Conservation (phyloP, 768 basidiomycete species). For the Rhizopogon rudus region DNA sequence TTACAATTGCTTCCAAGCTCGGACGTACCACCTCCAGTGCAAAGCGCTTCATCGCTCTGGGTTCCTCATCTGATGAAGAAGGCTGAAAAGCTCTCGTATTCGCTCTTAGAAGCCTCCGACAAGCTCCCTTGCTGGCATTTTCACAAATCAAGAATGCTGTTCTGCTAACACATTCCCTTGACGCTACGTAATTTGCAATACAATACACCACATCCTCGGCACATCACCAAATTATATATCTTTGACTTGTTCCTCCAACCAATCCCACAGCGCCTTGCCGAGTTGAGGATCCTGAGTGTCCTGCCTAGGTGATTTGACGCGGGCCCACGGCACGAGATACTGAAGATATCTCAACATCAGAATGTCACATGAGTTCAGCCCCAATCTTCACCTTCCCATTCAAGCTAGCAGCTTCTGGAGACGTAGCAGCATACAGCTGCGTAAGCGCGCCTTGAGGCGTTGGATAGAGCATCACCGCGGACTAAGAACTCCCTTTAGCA, state of each 20-base stretch:
- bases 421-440: constrained; percentile 39
- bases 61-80: constrained; percentile 28
- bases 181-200: constrained; percentile 3
- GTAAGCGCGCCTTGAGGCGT: constrained; percentile 35
- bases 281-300: constrained; percentile 29
- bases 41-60: constrained; percentile 24
- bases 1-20: constrained; percentile 12
- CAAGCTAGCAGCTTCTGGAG: constrained; percentile 30
- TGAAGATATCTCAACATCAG: constrained; percentile 12
- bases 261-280: constrained; percentile 37
- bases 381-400: constrained; percentile 36
- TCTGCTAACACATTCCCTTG: background rate
- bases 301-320: constrained; percentile 20
- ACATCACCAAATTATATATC: constrained; percentile 4
- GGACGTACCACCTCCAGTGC: constrained; percentile 16
- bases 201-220: background rate
- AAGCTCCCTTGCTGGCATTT: background rate
- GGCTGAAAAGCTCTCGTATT: constrained; percentile 4
- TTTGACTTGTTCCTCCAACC: constrained; percentile 42
- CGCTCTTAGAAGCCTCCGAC: no score
- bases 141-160: background rate
- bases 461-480: constrained; percentile 20
- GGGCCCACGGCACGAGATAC: constrained; percentile 45
- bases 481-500: constrained; percentile 9
- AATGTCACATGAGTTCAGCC: background rate